phyloP scores from a whole-genome alignment of 257 asterid genomes.

The Solanum corneliomulleri region DNA sequence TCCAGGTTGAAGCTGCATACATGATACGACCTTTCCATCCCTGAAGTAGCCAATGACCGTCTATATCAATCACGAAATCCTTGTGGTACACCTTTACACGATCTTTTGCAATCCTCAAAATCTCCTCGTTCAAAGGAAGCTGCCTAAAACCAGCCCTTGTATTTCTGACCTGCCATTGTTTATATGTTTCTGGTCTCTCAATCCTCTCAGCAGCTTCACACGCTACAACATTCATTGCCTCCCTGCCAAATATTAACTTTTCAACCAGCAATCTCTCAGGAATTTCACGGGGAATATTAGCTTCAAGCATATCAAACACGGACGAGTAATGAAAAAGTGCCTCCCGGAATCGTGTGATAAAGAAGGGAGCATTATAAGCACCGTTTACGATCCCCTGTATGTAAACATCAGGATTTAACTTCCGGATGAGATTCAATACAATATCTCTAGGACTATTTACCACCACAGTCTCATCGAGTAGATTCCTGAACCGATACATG shows the following conservation, averaged over 20 bases:
- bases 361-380: conserved; percentile 35
- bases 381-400: conserved; percentile 29
- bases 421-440: conserved; percentile 22
- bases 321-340: conserved; percentile 35
- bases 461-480: conserved; percentile 33
- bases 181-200: conserved; percentile 42
- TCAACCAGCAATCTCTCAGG: conserved; percentile 30
- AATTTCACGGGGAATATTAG: conserved; percentile 25
- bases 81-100: conserved; percentile 16
- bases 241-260: conserved; percentile 20
- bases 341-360: conserved; percentile 31
- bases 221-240: conserved; percentile 39
- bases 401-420: conserved; percentile 24
- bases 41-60: conserved; percentile 28
- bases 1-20: conserved; percentile 30
- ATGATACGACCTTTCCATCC: conserved; percentile 41
- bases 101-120: conserved; percentile 12
- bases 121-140: conserved; percentile 29
- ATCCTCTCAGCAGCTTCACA: conserved; percentile 38
- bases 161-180: conserved; percentile 32
- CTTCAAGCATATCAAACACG: conserved; percentile 31
- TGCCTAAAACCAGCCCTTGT: conserved; percentile 24
- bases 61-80: conserved; percentile 29
- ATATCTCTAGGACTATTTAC: conserved; percentile 26
- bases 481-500: conserved; percentile 18